Evolutionary conservation across 768 basidiomycete genomes (phyloP).

Genomic region (Mycena epipterygia): DNA sequence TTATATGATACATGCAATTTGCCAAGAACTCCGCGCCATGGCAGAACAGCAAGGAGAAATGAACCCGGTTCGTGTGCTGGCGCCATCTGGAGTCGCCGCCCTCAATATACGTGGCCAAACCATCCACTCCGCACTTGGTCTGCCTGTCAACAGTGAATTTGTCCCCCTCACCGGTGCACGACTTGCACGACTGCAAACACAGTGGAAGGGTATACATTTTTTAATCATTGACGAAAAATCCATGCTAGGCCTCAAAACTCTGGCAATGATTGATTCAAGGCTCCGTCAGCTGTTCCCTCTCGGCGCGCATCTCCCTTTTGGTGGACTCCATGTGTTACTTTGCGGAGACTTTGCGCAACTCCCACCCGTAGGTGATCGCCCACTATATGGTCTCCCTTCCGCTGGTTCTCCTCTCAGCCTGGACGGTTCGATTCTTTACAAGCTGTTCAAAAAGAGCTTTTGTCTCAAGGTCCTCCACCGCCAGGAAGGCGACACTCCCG

Average conservation of each 20-base stretch:
- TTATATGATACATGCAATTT: slow-evolving; percentile 22
- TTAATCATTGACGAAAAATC: slow-evolving; percentile 25
- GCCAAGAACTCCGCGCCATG: slow-evolving; percentile 17
- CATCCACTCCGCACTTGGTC: slow-evolving; percentile 5
- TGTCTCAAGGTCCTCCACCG: slow-evolving; percentile 19
- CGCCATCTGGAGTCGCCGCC: slow-evolving; percentile 22
- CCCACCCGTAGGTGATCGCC: slow-evolving; percentile 28
- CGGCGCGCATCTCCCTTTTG: neutral
- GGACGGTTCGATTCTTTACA: slow-evolving; percentile 22
- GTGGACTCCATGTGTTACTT: slow-evolving; percentile 17
- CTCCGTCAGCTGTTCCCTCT: slow-evolving; percentile 21
- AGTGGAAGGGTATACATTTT: slow-evolving; percentile 10
- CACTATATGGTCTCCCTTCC: slow-evolving; percentile 15
- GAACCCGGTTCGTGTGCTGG: slow-evolving; percentile 12
- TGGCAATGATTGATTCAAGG: slow-evolving; percentile 23
- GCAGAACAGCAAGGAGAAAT: neutral
- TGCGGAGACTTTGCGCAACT: slow-evolving; percentile 33
- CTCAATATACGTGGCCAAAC: slow-evolving; percentile 11
- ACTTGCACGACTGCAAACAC: slow-evolving; percentile 9
- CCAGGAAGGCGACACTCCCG: slow-evolving; percentile 16
- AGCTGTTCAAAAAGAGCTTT: slow-evolving; percentile 18
- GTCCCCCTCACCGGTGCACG: slow-evolving; percentile 5
- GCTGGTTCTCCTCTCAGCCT: neutral
- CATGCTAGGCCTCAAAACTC: slow-evolving; percentile 16
- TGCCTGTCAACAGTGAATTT: neutral